Conservation (phyloP, 768 basidiomycete genomes). For the Pleurotus giganteus region DNA sequence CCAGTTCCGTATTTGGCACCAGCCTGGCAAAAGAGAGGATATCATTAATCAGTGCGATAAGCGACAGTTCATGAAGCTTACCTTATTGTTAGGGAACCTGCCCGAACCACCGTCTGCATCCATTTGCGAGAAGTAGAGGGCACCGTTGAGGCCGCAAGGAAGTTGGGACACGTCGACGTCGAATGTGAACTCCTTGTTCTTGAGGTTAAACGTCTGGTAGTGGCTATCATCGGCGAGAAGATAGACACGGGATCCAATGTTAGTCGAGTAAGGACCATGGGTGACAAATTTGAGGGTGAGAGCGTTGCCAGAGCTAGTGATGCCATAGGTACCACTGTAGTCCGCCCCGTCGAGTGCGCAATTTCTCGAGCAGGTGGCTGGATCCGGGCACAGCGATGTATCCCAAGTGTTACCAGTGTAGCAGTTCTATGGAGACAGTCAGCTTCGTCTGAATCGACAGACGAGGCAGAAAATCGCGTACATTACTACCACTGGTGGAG, state of each 20-base stretch:
- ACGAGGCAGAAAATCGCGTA: background rate
- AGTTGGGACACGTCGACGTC: conserved; percentile 45
- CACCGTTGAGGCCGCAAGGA: conserved; percentile 53
- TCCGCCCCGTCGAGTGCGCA: conserved; percentile 23
- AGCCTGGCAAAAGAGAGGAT: conserved; percentile 23
- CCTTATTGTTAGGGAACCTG: conserved; percentile 37
- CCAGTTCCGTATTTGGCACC: conserved; percentile 29
- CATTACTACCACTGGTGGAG: conserved; percentile 21
- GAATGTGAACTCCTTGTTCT: conserved; percentile 46
- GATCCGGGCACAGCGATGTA: conserved; percentile 32
- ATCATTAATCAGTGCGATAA: background rate
- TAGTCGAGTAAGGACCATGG: conserved; percentile 18
- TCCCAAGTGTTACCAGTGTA: conserved; percentile 43
- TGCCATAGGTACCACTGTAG: conserved; percentile 36
- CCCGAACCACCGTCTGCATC: conserved; percentile 39
- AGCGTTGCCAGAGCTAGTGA: conserved; percentile 30
- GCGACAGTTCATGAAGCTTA: background rate
- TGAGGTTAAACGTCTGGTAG: conserved; percentile 28
- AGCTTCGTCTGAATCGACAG: background rate
- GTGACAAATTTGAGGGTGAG: conserved; percentile 34
- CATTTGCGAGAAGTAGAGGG: conserved; percentile 45
- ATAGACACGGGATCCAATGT: conserved; percentile 35
- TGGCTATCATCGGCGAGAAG: conserved; percentile 21
- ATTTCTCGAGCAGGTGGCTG: conserved; percentile 28
- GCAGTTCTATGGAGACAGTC: conserved; percentile 15